Base-by-base conservation (phyloP, 768 basidiomycete species). In the Boletus rex-veris region DNA sequence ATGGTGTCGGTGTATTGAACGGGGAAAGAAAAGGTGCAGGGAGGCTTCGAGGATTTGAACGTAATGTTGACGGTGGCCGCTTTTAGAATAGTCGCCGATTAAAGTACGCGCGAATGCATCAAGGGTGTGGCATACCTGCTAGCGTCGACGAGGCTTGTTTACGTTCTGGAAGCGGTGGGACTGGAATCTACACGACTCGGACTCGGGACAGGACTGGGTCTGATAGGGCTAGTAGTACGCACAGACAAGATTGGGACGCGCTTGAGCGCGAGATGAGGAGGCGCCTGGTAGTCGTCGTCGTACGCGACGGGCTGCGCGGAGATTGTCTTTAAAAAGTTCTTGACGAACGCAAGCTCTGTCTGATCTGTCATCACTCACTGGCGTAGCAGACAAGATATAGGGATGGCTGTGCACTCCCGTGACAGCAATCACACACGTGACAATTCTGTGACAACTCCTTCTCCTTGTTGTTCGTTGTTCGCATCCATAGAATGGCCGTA, bases 11-110 rank as follows among this genome's bases (percentile, higher is more conserved):
- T 87, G 35, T 83, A 81, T 45, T 85, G 82, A 12, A 91, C 80
- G 44, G 82, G 68, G 58, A 98, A 77, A 28, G 83, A 77, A 74
- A 89, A 88, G 0, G 86, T 74, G 44, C 85, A 80, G 21, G 91
- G 75, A 1, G 97, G 97, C 67, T 98, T 98, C 64, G 84, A 76
- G 45, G 92, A 97, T 73, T 97, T 98, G 80, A 99, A 84, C 48
- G 83, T 88, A 60, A 99, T 72, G 19, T 75, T 76, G 60, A 98
- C 72, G 21, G 52, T 40, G 52, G 57, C 46, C 33, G 31, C 63
- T 70, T 55, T 33, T 19, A 9, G 33, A 47, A 33, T 12, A 11
- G 47, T 28, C 39, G 50, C 55, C 44, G 51, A 36, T 70, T 42
- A 59, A 50, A 30, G 43, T 30, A 40, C 49, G 55, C 42, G 46